Evolutionary conservation across 345 rosid species (phyloP).

Genomic region (Citrus cavaleriei): DNA sequence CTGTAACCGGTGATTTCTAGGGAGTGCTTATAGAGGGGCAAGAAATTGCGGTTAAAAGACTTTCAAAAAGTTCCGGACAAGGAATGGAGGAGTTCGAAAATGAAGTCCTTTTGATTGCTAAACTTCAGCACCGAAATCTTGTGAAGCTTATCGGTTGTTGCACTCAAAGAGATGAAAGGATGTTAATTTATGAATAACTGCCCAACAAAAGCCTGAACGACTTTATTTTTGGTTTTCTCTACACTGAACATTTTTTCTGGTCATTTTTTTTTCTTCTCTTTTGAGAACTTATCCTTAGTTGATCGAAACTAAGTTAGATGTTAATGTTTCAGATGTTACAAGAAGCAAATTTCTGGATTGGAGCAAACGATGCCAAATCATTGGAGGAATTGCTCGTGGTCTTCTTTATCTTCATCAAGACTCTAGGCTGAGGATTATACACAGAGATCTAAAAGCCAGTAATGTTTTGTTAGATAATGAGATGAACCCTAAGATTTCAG

Average conservation of each 20-base stretch:
- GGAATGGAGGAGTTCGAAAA: constrained; percentile 34
- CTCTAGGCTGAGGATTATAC: constrained; percentile 49
- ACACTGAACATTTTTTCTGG: too few relatives aligned
- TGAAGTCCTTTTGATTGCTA: constrained; percentile 27
- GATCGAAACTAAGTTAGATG: not conserved
- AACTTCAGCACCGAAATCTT: constrained; percentile 36
- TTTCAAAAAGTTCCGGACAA: constrained; percentile 28
- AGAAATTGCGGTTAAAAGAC: constrained; percentile 32
- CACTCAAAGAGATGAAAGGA: constrained; percentile 20
- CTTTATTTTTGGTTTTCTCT: too few relatives aligned
- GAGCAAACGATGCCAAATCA: constrained; percentile 24
- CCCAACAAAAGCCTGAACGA: constrained; percentile 14
- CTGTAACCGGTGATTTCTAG: too few relatives aligned
- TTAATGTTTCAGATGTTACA: constrained; percentile 13
- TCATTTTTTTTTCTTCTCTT: not conserved
- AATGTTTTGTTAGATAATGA: constrained; percentile 37
- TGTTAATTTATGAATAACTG: constrained; percentile 36
- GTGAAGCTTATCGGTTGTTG: constrained; percentile 36
- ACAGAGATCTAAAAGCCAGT: constrained; percentile 47
- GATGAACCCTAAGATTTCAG: constrained; percentile 45
- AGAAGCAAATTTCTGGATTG: constrained; percentile 26
- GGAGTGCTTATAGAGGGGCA: constrained; percentile 16
- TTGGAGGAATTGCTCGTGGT: constrained; percentile 42
- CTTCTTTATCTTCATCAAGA: constrained; percentile 48
- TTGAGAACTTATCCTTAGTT: not conserved